A percentile compares a stretch with the other conserved stretches of the same genome.
phyloP scores from a whole-genome alignment of 2,329 filamentous ascomycete genomes.

The Thielaviopsis populi region DNA sequence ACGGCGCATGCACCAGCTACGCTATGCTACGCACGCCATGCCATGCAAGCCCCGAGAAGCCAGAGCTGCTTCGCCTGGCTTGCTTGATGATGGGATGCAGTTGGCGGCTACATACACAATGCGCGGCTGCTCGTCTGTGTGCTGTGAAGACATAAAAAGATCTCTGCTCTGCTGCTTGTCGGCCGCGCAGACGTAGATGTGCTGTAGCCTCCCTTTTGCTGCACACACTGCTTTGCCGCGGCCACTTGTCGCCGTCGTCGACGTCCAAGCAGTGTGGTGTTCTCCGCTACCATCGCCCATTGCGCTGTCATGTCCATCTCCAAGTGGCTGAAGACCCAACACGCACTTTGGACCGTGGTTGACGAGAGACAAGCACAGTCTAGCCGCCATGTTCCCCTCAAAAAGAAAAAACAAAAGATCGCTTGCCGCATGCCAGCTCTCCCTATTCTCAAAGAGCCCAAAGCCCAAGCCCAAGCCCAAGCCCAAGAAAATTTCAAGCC shows the following conservation, averaged over 20 bases:
- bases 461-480: slow-evolving; percentile 7
- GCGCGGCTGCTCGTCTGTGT: neutral
- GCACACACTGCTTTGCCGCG: neutral
- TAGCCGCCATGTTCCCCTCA: neutral
- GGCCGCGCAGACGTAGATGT: neutral
- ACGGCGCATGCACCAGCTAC: neutral
- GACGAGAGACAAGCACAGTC: neutral
- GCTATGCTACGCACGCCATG: too few relatives aligned
- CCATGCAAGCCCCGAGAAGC: neutral
- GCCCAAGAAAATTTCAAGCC: slow-evolving; percentile 15
- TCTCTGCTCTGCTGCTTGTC: neutral
- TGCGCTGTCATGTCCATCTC: neutral
- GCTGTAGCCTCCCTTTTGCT: neutral
- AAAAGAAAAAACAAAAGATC: slow-evolving; percentile 5
- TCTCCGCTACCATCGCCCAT: neutral
- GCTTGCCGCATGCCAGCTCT: slow-evolving; percentile 2
- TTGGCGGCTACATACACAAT: neutral
- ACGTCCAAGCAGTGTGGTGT: too few relatives aligned
- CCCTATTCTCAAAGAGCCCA: neutral
- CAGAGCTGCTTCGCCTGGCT: neutral
- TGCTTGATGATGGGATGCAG: neutral
- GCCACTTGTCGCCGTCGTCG: neutral
- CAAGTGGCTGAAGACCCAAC: neutral
- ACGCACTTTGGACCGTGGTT: neutral
- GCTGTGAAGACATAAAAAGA: neutral